These are phyloP conservation scores for Calonectria crousiana DNA, from an alignment of 2,329 filamentous ascomycete genomes.

Conservation along the genomic window DNA sequence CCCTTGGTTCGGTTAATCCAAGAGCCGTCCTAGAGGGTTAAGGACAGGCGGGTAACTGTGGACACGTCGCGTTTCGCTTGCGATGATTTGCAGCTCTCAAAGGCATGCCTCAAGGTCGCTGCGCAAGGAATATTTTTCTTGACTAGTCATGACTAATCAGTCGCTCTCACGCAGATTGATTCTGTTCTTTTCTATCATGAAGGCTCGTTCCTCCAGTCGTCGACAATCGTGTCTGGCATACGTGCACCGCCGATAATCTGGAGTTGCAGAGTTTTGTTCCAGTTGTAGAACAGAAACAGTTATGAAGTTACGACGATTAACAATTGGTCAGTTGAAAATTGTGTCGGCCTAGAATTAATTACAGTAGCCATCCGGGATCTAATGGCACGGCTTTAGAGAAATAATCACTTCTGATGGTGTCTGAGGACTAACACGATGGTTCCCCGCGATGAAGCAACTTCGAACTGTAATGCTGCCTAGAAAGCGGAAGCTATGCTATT, in stretches of 20 bases:
- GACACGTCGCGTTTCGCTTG: background rate
- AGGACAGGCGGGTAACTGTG: background rate
- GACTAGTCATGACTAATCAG: background rate
- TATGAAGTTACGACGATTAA: background rate
- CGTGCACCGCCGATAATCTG: background rate
- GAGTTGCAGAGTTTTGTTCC: background rate
- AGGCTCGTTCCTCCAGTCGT: no score
- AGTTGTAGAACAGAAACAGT: background rate
- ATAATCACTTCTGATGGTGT: accelerated
- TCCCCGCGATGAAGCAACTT: background rate
- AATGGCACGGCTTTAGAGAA: background rate
- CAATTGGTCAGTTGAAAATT: no score
- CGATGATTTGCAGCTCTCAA: background rate
- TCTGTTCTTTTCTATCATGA: background rate
- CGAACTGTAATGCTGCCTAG: background rate
- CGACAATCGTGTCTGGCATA: no score
- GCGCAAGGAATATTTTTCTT: background rate
- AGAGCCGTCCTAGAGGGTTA: background rate
- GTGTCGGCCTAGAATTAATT: no score
- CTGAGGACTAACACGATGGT: background rate
- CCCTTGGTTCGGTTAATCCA: background rate
- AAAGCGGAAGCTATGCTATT: background rate
- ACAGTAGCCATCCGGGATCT: background rate
- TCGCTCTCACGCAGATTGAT: background rate
- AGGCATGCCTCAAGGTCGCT: no score